Conservation (phyloP, 176 grass and related monocot genomes). For the Oryza glaberrima region DNA sequence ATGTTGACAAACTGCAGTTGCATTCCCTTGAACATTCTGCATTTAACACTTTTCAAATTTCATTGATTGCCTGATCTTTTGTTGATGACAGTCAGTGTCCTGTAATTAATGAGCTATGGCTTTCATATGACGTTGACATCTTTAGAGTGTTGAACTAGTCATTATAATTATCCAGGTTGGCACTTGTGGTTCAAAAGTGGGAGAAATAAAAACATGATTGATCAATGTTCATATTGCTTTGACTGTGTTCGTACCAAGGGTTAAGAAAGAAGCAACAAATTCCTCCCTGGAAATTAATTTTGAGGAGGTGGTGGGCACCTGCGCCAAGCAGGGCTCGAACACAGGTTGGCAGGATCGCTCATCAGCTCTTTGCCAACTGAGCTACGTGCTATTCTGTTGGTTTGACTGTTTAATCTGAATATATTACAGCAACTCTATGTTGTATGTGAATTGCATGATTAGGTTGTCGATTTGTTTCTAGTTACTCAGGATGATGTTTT, state of each 20-base stretch:
- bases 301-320: background rate
- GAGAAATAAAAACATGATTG: background rate
- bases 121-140: background rate
- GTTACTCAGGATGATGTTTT: background rate
- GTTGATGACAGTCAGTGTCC: background rate
- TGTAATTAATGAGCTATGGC: background rate
- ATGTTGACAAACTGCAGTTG: conserved; percentile 6
- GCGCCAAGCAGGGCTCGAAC: background rate
- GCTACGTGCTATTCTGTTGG: background rate
- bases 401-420: background rate
- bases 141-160: background rate
- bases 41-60: background rate
- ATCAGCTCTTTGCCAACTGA: background rate
- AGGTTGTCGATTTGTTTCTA: background rate
- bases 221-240: background rate
- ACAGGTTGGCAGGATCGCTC: background rate
- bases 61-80: background rate
- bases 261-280: background rate
- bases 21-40: background rate
- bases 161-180: background rate
- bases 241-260: background rate
- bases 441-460: background rate
- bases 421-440: background rate
- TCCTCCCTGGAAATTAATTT: background rate
- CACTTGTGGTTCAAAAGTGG: conserved; percentile 4